A percentile compares a stretch with the other conserved stretches of the same genome.
Evolutionary conservation across 177 flowering plant species (phyloP).

Genomic region (Tripterygium wilfordii): DNA sequence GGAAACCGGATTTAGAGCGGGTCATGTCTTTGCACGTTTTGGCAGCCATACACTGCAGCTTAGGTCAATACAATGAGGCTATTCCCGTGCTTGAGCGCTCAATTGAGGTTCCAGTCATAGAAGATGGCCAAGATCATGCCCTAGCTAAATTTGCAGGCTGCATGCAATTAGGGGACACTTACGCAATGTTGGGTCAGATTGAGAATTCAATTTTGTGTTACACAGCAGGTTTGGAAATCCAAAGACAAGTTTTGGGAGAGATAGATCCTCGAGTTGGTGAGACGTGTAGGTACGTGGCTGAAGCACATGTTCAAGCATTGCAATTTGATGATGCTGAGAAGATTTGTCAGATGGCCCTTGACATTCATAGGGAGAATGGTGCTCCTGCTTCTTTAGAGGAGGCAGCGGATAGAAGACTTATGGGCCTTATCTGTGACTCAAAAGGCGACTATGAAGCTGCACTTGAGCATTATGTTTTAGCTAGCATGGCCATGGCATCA

Average conservation of each 20-base stretch:
- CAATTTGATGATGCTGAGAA: slow-evolving; percentile 57
- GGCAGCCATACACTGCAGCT: slow-evolving; percentile 43
- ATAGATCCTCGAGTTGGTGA: slow-evolving; percentile 44
- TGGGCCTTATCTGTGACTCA: slow-evolving; percentile 53
- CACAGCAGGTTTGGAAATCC: slow-evolving; percentile 59
- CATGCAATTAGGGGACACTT: slow-evolving; percentile 68
- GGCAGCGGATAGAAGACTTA: slow-evolving; percentile 46
- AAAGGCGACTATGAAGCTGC: slow-evolving; percentile 50
- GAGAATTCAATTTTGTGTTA: slow-evolving; percentile 56
- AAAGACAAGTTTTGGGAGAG: slow-evolving; percentile 48
- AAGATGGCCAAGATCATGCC: slow-evolving; percentile 48
- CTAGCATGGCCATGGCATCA: slow-evolving; percentile 41
- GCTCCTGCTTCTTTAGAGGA: slow-evolving; percentile 40
- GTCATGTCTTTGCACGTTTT: slow-evolving; percentile 56
- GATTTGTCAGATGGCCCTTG: slow-evolving; percentile 46
- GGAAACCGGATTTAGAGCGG: slow-evolving; percentile 33
- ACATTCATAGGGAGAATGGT: slow-evolving; percentile 34
- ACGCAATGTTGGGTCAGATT: slow-evolving; percentile 49
- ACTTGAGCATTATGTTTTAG: slow-evolving; percentile 43
- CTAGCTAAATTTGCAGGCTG: slow-evolving; percentile 63
- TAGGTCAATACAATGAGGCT: slow-evolving; percentile 40
- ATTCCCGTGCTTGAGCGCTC: slow-evolving; percentile 54
- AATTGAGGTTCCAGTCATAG: slow-evolving; percentile 39
- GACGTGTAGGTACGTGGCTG: slow-evolving; percentile 46
- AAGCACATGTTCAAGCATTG: slow-evolving; percentile 50